Percentiles rank a stretch among this genome's conserved stretches.
Conservation (phyloP, 2,329 filamentous ascomycete species). For the Parascedosporium putredinis region DNA sequence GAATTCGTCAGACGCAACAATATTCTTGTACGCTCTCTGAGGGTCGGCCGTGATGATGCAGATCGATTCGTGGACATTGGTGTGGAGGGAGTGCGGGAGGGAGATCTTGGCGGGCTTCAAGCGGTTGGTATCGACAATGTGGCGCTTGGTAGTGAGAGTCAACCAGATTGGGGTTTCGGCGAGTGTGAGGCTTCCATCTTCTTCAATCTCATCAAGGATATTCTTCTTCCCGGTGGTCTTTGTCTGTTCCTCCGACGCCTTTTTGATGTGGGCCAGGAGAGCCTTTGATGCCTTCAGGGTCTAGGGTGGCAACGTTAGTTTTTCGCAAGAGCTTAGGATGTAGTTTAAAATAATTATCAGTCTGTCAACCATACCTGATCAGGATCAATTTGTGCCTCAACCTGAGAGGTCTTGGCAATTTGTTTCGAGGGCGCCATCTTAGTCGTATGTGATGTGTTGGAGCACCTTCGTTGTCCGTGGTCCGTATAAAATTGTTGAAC, state of each 20-base stretch:
- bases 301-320: conserved; percentile 22
- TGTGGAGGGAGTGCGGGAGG: conserved; percentile 66
- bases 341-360: not conserved
- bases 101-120: conserved; percentile 77
- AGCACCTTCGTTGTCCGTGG: not conserved
- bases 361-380: conserved; percentile 25
- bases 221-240: conserved; percentile 41
- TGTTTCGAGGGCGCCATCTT: conserved; percentile 32
- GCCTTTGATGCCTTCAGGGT: conserved; percentile 53
- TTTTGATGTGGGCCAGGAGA: conserved; percentile 51
- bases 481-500: not conserved
- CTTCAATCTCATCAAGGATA: conserved; percentile 38
- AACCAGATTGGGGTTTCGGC: conserved; percentile 49
- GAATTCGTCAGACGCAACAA: conserved; percentile 65
- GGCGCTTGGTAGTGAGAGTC: conserved; percentile 53
- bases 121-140: conserved; percentile 60
- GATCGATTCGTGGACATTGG: conserved; percentile 55
- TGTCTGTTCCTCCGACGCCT: conserved; percentile 36
- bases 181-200: conserved; percentile 16
- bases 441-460: conserved; percentile 5
- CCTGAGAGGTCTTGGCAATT: conserved; percentile 15
- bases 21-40: conserved; percentile 83
- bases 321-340: not conserved
- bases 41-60: conserved; percentile 77
- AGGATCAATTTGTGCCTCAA: conserved; percentile 25